phyloP scores from a whole-genome alignment of 805 yeast species.

The Pichia cephalocereana region DNA sequence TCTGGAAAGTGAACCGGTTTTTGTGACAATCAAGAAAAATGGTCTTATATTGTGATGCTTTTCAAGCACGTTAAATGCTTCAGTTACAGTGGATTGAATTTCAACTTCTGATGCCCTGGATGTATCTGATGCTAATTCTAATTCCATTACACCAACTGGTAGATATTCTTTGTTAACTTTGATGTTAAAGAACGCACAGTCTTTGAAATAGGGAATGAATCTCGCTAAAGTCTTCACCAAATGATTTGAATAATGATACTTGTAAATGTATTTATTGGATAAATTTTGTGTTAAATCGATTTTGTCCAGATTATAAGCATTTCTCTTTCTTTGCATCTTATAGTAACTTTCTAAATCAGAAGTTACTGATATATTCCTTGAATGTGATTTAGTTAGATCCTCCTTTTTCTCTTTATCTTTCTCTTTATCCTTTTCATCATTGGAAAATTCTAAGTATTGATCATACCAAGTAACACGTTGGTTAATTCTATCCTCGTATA shows the following conservation, averaged over 20 bases:
- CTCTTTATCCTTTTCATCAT: slow-evolving; percentile 1
- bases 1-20: slow-evolving; percentile 75
- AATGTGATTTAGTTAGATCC: background rate
- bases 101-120: slow-evolving; percentile 26
- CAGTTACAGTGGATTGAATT: slow-evolving; percentile 36
- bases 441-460: slow-evolving; percentile 26
- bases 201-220: slow-evolving; percentile 72
- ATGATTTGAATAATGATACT: slow-evolving; percentile 82
- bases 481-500: slow-evolving; percentile 84
- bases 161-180: slow-evolving; percentile 70
- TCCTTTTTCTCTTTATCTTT: background rate
- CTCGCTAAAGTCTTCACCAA: slow-evolving; percentile 75
- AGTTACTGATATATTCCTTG: background rate
- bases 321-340: background rate
- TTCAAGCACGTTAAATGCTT: slow-evolving; percentile 33
- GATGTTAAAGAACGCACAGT: slow-evolving; percentile 87
- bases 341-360: slow-evolving; percentile 2
- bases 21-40: slow-evolving; percentile 72
- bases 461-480: slow-evolving; percentile 66
- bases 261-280: slow-evolving; percentile 17
- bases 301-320: background rate
- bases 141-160: slow-evolving; percentile 78
- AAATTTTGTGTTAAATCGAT: slow-evolving; percentile 4
- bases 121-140: slow-evolving; percentile 12
- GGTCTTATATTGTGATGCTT: slow-evolving; percentile 66